These are phyloP conservation scores for Cladosporium sp. DNA, from an alignment of 2,329 filamentous ascomycete species.

Conservation along the genomic window DNA sequence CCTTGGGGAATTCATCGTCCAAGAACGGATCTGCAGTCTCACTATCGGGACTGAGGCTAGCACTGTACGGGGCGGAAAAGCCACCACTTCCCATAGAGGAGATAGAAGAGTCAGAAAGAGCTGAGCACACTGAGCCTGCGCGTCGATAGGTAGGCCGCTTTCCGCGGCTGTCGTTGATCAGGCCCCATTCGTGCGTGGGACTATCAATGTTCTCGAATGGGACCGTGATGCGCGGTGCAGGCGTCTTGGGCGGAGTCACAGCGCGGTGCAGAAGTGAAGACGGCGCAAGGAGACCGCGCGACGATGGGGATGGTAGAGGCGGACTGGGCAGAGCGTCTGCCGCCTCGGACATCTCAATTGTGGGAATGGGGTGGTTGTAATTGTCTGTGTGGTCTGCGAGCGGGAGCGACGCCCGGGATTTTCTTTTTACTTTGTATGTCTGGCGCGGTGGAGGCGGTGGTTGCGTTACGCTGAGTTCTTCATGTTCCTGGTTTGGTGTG, in stretches of 20 bases:
- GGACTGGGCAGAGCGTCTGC: constrained; percentile 25
- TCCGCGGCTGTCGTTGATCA: constrained; percentile 26
- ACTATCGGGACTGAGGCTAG: constrained; percentile 57
- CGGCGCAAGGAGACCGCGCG: constrained; percentile 41
- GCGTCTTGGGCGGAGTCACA: constrained; percentile 47
- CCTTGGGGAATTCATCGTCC: constrained; percentile 25
- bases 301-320: constrained; percentile 24
- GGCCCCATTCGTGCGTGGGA: constrained; percentile 27
- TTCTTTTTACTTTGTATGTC: constrained; percentile 45
- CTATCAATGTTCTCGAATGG: constrained; percentile 17
- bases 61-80: constrained; percentile 32
- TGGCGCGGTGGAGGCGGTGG: constrained; percentile 43
- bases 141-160: constrained; percentile 39
- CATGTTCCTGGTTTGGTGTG: constrained; percentile 34
- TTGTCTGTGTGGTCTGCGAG: constrained; percentile 11
- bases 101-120: constrained; percentile 57
- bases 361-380: constrained; percentile 38
- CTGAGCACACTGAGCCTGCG: constrained; percentile 54
- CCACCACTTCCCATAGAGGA: constrained; percentile 56
- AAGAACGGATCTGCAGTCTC: constrained; percentile 54
- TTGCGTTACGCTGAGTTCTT: constrained; percentile 26
- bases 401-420: constrained; percentile 18
- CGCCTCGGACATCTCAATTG: constrained; percentile 45
- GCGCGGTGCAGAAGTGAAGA: constrained; percentile 32
- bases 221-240: constrained; percentile 34